These are phyloP conservation scores for Rhizophagus clarus DNA, from an alignment of 192 early-diverging fungal species.

Conservation along the genomic window DNA sequence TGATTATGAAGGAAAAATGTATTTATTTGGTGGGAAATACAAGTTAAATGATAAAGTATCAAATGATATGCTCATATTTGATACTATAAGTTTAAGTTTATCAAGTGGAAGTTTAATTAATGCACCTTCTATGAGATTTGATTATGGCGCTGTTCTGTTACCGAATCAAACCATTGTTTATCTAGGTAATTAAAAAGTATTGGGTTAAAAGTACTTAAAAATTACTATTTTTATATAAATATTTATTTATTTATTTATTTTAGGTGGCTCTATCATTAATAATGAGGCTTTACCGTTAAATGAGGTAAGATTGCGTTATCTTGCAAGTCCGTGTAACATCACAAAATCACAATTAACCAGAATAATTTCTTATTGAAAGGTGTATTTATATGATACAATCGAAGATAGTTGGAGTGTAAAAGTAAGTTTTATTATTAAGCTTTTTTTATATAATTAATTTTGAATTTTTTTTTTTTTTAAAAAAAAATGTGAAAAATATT, in stretches of 20 bases:
- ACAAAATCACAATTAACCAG: too few relatives aligned
- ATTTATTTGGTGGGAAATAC: neutral
- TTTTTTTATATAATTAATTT: too few relatives aligned
- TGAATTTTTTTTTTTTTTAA: too few relatives aligned
- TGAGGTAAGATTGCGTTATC: neutral
- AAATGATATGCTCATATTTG: neutral
- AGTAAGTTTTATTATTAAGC: neutral
- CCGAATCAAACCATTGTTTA: neutral
- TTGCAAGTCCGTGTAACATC: neutral
- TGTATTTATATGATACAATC: neutral
- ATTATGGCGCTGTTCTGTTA: neutral
- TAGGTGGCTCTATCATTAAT: neutral
- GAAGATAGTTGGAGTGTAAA: neutral
- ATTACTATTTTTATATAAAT: too few relatives aligned
- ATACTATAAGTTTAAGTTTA: neutral
- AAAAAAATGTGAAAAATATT: too few relatives aligned
- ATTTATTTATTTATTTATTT: too few relatives aligned
- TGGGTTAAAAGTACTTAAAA: too few relatives aligned
- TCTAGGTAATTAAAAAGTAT: neutral
- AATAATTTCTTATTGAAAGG: neutral
- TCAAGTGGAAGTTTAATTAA: too few relatives aligned
- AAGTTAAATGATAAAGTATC: neutral
- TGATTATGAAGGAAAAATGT: neutral
- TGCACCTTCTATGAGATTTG: neutral
- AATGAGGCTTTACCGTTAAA: neutral